Conservation (phyloP, 179 eudicot species). For the Actinidia chinensis region DNA sequence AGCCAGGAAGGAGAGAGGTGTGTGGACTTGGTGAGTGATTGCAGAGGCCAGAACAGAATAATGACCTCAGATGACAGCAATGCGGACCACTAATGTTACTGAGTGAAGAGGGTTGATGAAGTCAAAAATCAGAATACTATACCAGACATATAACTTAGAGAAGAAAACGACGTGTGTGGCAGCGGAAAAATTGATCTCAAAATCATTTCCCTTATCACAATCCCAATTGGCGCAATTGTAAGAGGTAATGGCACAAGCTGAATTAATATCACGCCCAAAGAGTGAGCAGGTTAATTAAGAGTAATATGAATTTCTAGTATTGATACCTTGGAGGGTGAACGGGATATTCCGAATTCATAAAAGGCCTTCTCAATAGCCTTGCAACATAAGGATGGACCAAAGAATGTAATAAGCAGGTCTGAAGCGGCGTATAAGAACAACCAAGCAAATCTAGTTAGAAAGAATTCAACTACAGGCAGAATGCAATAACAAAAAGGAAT, state of each 20-base stretch:
- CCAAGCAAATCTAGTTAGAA: neutral
- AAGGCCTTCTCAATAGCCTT: too few species aligned
- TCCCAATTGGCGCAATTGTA: conserved; percentile 71
- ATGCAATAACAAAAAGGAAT: neutral
- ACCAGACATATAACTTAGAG: neutral
- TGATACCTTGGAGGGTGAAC: too few species aligned
- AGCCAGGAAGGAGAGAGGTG: conserved; percentile 74
- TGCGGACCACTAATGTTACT: conserved; percentile 87
- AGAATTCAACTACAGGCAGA: neutral
- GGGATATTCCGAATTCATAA: too few species aligned
- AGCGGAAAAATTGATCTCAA: conserved; percentile 76
- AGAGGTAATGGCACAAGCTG: conserved; percentile 49
- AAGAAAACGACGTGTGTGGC: conserved; percentile 54
- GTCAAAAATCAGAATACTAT: neutral
- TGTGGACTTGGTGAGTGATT: conserved; percentile 64
- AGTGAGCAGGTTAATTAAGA: too few species aligned
- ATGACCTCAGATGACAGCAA: conserved; percentile 31
- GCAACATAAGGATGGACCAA: too few species aligned
- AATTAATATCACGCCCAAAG: too few species aligned
- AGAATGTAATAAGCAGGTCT: neutral
- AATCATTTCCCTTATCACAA: conserved; percentile 91
- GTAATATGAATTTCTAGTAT: too few species aligned
- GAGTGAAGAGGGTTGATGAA: conserved; percentile 18
- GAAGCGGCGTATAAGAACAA: neutral
- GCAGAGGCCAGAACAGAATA: conserved; percentile 38